A percentile compares a stretch with the other conserved stretches of the same genome.
phyloP scores from a whole-genome alignment of 441 rosid species.

The Gossypium laxum region DNA sequence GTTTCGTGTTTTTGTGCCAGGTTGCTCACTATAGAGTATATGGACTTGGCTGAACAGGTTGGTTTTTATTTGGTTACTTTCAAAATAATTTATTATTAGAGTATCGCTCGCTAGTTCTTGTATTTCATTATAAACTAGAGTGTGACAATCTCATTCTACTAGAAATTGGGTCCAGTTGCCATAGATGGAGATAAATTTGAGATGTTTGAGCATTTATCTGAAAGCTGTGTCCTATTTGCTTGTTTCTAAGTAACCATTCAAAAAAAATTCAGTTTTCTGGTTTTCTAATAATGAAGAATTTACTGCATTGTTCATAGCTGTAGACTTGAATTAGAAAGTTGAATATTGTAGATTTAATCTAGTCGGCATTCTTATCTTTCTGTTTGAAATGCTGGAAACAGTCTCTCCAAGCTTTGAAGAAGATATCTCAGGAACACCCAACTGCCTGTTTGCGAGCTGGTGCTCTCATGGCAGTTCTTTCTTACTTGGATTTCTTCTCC shows the following conservation, averaged over 20 bases:
- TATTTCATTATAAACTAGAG: not conserved
- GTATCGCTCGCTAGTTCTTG: not conserved
- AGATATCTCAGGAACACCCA: slow-evolving; percentile 99
- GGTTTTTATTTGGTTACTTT: slow-evolving; percentile 2
- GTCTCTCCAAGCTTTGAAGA: slow-evolving; percentile 95
- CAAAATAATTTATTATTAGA: not conserved
- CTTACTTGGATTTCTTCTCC: slow-evolving; percentile 93
- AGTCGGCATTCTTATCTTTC: not conserved
- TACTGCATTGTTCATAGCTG: not conserved
- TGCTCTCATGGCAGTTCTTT: slow-evolving; percentile 98
- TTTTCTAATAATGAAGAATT: not conserved
- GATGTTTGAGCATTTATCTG: not conserved
- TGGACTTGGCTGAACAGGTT: slow-evolving; percentile 99
- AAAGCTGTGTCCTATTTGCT: not conserved
- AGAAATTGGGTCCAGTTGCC: not conserved
- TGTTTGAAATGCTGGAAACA: slow-evolving; percentile 28
- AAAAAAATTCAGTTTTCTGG: not conserved
- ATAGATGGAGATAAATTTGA: not conserved
- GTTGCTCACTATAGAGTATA: slow-evolving; percentile 89
- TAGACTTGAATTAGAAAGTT: not conserved
- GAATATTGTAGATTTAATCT: not conserved
- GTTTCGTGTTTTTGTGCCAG: slow-evolving; percentile 85
- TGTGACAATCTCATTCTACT: not conserved
- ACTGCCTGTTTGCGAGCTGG: slow-evolving; percentile 98
- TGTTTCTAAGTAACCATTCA: not conserved